Percentiles rank a stretch among this genome's conserved stretches.
Conservation (phyloP, 2,329 filamentous ascomycete species). For the Dactylonectria macrodidyma region DNA sequence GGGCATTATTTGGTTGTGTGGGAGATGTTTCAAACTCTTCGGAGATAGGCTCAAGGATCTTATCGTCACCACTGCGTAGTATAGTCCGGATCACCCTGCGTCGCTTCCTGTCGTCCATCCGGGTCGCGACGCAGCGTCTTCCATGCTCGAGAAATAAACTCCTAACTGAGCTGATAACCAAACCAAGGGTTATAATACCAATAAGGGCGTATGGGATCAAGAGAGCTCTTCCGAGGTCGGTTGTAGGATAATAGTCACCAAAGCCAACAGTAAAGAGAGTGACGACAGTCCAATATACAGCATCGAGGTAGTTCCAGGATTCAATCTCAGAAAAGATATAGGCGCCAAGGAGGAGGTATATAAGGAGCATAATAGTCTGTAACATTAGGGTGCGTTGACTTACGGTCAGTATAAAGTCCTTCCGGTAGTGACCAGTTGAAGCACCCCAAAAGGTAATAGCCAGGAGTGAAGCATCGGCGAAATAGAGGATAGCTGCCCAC, state of each 20-base stretch:
- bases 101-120: conserved; percentile 73
- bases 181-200: conserved; percentile 86
- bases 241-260: conserved; percentile 67
- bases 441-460: conserved; percentile 86
- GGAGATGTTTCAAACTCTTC: conserved; percentile 31
- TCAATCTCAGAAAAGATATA: conserved; percentile 82
- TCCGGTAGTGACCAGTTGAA: conserved; percentile 76
- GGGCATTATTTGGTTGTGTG: conserved; percentile 27
- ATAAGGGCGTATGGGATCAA: conserved; percentile 88
- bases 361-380: conserved; percentile 87
- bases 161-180: conserved; percentile 86
- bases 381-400: conserved; percentile 91
- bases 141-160: conserved; percentile 74
- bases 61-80: conserved; percentile 60
- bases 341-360: conserved; percentile 85
- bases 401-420: conserved; percentile 83
- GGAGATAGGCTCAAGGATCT: conserved; percentile 65
- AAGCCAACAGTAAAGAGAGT: conserved; percentile 77
- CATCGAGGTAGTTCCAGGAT: conserved; percentile 82
- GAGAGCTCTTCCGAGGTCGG: conserved; percentile 75
- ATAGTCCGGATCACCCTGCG: conserved; percentile 63
- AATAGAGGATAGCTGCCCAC: conserved; percentile 84
- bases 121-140: conserved; percentile 66
- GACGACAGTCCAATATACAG: conserved; percentile 84
- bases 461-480: conserved; percentile 82